A percentile compares a stretch with the other conserved stretches of the same genome.
phyloP scores from a whole-genome alignment of 495 filamentous ascomycete genomes.

The Rhypophila decipiens region DNA sequence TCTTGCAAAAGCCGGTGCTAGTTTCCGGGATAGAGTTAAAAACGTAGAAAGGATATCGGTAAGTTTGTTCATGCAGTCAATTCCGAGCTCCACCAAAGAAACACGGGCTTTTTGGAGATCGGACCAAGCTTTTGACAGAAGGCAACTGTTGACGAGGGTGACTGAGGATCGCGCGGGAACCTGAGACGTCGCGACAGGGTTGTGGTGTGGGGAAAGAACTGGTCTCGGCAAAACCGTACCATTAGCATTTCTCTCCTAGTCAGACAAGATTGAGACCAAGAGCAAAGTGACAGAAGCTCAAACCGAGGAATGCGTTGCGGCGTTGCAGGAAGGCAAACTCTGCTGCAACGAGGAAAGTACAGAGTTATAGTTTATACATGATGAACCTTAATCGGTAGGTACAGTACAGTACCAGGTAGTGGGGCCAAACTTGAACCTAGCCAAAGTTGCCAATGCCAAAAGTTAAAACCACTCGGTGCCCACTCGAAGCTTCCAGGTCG shows the following conservation, averaged over 20 bases:
- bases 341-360: no score
- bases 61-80: neutral
- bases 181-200: conserved; percentile 18
- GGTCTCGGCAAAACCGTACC: conserved; percentile 11
- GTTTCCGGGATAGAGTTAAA: conserved; percentile 7
- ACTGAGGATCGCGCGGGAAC: conserved; percentile 4
- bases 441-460: no score
- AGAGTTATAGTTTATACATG: no score
- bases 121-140: conserved; percentile 5
- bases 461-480: no score
- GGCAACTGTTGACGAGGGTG: conserved; percentile 1
- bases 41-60: conserved; percentile 4
- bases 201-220: conserved; percentile 2
- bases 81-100: conserved; percentile 2
- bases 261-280: neutral
- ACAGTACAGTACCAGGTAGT: no score
- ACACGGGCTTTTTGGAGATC: conserved; percentile 6
- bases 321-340: no score
- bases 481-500: no score
- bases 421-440: no score
- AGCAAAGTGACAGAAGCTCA: conserved; percentile 20
- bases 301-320: conserved; percentile 11
- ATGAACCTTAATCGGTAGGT: no score
- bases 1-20: conserved; percentile 10
- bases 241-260: conserved; percentile 6